Evolutionary conservation across 176 grass and related monocot genomes (phyloP), one percentile per base, ranked within the genome.

Genomic region (Juncus inflexus): DNA sequence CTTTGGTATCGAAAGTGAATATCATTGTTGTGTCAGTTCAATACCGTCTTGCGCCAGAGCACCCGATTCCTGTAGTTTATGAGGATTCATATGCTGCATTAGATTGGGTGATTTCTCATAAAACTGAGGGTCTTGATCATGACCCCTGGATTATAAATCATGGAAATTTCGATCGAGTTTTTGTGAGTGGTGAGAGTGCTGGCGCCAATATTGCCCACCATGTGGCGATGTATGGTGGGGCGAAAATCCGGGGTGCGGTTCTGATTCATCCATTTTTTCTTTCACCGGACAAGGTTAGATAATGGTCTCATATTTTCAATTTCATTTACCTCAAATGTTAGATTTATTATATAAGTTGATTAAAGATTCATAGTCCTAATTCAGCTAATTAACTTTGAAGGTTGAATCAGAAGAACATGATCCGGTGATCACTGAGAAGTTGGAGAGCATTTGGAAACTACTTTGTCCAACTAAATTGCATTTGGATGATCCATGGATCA

Each of bases 31-130:
- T 86, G 56, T 95, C 86, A 51, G 80, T 80, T 15, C 63, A 95
- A 59, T 95, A 95, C 66, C 90, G 86, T 71, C 90, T 86, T 56
- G 90, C 83, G 3, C 90, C 86, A 11, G 90, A 95, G 71, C 83
- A 95, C 66, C 80, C 80, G 3, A 39, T 87, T 67, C 83, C 84
- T 1, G 62, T 72, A 4, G 81, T 81, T 2, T 67, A 74, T 73
- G 84, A 82, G 52, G 84, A 92, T 73, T 58, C 81, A 5, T 89
- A 70, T 74, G 53, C 63, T 2, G 81, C 81, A 11, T 61, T 81
- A 45, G 64, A 47, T 55, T 79, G 80, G 84, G 11, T 86, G 4
- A 6, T 58, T 3, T 6, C 0, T 9, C 74, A 86, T 38, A 63
- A 60, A 11, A 4, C 3, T 2, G 57, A 55, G 9, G 37, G 11